A percentile compares a stretch with the other conserved stretches of the same genome.
Evolutionary conservation across 371 early-diverging fungal species (phyloP).

Genomic region (Mycotypha africana): DNA sequence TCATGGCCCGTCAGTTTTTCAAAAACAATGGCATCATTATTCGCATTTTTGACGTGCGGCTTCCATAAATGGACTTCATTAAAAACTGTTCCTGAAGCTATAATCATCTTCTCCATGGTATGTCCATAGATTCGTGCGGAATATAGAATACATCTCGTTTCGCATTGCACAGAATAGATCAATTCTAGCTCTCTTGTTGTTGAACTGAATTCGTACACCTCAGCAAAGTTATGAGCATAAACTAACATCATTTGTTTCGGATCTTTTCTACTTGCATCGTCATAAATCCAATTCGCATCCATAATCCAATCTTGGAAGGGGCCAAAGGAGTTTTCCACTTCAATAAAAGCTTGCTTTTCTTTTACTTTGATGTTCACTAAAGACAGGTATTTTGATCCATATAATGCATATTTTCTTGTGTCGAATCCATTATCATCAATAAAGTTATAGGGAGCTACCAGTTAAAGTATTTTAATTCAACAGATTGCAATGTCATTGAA

Average conservation of each 20-base stretch:
- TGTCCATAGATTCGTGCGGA: slow-evolving; percentile 65
- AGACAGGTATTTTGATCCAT: slow-evolving; percentile 42
- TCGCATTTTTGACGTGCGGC: slow-evolving; percentile 20
- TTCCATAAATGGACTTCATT: slow-evolving; percentile 77
- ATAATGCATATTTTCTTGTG: slow-evolving; percentile 19
- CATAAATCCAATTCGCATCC: slow-evolving; percentile 61
- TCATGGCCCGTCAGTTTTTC: slow-evolving; percentile 62
- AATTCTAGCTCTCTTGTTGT: slow-evolving; percentile 7
- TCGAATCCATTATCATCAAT: slow-evolving; percentile 1
- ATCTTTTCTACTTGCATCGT: slow-evolving; percentile 6
- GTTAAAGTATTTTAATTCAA: background rate
- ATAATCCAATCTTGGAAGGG: slow-evolving; percentile 66
- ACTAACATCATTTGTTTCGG: slow-evolving; percentile 50
- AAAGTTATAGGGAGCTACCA: slow-evolving; percentile 9
- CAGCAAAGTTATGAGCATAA: slow-evolving; percentile 73
- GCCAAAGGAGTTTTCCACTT: slow-evolving; percentile 10
- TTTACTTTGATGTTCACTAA: slow-evolving; percentile 12
- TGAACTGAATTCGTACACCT: slow-evolving; percentile 35
- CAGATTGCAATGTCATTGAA: no score
- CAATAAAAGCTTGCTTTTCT: slow-evolving; percentile 5
- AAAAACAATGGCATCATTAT: slow-evolving; percentile 43
- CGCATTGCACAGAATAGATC: slow-evolving; percentile 41
- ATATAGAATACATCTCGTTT: slow-evolving; percentile 62
- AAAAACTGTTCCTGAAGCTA: slow-evolving; percentile 84
- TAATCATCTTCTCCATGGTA: slow-evolving; percentile 36